Evolutionary conservation across 1,284 basidiomycete species (phyloP).

Genomic region (Tilletia setariae): DNA sequence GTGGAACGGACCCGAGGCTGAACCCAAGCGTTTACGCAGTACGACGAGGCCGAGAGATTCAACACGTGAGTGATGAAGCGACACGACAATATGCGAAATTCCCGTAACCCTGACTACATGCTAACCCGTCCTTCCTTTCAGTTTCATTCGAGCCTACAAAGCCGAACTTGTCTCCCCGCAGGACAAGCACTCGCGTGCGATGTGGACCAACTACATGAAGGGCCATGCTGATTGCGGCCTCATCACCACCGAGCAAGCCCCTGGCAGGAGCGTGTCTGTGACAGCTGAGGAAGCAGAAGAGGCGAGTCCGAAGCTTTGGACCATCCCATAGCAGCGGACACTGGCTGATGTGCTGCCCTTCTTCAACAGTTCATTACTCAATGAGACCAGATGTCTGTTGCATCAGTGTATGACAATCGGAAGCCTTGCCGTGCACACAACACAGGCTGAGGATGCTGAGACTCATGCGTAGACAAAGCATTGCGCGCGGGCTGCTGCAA

Average conservation of each 20-base stretch:
- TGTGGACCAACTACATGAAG: neutral
- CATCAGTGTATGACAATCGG: no score
- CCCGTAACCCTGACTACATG: neutral
- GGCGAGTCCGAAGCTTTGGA: neutral
- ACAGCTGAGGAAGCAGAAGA: neutral
- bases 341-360: no score
- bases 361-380: no score
- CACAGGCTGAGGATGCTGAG: no score
- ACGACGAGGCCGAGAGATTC: neutral
- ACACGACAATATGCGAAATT: neutral
- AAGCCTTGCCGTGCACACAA: no score
- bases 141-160: slow-evolving; percentile 4
- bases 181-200: neutral
- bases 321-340: neutral
- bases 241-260: neutral
- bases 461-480: no score
- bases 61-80: neutral
- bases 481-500: no score
- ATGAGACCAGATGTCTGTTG: no score
- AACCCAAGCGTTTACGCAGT: neutral
- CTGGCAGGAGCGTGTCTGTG: neutral
- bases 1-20: no score
- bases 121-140: neutral
- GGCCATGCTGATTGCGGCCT: neutral
- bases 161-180: neutral